These are phyloP conservation scores for Penicillium sp. DNA, from an alignment of 2,329 filamentous ascomycete species.

Conservation along the genomic window DNA sequence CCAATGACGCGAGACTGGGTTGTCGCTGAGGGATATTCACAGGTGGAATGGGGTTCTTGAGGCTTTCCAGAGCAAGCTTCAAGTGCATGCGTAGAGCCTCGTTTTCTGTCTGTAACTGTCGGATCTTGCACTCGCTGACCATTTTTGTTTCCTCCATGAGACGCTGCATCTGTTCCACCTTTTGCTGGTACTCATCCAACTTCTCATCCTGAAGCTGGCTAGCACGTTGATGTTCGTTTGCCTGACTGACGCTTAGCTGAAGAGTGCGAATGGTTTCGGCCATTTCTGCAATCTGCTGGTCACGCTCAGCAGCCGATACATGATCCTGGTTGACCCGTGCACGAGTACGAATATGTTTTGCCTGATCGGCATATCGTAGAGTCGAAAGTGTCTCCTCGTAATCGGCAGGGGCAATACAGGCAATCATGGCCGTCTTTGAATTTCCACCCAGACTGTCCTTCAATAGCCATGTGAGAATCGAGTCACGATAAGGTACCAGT, in stretches of 20 bases:
- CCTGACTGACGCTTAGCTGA: conserved; percentile 71
- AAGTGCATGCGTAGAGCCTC: conserved; percentile 87
- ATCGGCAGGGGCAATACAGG: conserved; percentile 91
- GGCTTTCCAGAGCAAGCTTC: conserved; percentile 78
- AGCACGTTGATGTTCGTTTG: conserved; percentile 72
- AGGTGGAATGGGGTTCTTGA: conserved; percentile 86
- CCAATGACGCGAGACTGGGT: conserved; percentile 46
- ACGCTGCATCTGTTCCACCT: conserved; percentile 86
- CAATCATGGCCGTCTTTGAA: conserved; percentile 98
- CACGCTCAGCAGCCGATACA: conserved; percentile 87
- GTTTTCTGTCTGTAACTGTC: conserved; percentile 85
- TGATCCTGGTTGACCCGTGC: conserved; percentile 96
- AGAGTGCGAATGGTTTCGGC: conserved; percentile 87
- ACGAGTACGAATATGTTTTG: conserved; percentile 93
- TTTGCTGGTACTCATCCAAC: conserved; percentile 91
- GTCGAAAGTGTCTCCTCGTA: conserved; percentile 98
- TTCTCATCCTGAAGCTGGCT: conserved; percentile 78
- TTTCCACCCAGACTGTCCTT: conserved; percentile 97
- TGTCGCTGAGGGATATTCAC: conserved; percentile 40
- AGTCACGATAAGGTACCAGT: conserved; percentile 91
- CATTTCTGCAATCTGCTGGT: conserved; percentile 94
- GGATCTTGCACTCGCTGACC: conserved; percentile 92
- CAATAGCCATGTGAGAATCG: conserved; percentile 79
- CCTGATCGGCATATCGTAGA: conserved; percentile 94
- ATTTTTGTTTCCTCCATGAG: conserved; percentile 94